These are phyloP conservation scores for Hydrangea macrophylla DNA, from an alignment of 148 eudicot genomes.

Conservation along the genomic window DNA sequence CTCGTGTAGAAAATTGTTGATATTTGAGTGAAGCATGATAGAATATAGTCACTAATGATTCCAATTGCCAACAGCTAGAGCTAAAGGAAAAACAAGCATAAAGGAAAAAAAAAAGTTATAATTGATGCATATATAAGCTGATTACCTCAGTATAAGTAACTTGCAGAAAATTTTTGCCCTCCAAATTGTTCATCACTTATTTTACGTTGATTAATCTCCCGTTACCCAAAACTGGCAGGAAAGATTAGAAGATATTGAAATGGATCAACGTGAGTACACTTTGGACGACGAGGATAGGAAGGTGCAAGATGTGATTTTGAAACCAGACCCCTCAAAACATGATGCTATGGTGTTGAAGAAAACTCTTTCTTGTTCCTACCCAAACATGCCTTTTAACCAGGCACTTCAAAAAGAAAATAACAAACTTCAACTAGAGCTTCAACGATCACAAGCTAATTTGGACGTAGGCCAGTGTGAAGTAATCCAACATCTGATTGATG, in stretches of 20 bases:
- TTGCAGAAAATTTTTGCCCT: neutral
- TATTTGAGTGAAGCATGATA: neutral
- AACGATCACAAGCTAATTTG: slow-evolving; percentile 72
- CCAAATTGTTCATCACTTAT: neutral
- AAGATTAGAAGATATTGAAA: slow-evolving; percentile 66
- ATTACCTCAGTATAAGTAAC: too few species aligned
- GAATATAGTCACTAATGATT: neutral
- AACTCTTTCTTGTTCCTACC: slow-evolving; percentile 89
- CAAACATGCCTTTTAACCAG: slow-evolving; percentile 67
- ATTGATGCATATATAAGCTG: too few species aligned
- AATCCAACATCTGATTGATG: slow-evolving; percentile 79
- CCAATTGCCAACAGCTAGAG: neutral
- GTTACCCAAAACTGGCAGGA: slow-evolving; percentile 47
- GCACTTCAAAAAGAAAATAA: slow-evolving; percentile 86
- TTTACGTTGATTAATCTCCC: neutral
- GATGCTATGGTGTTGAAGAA: slow-evolving; percentile 72
- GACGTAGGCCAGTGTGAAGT: slow-evolving; percentile 88
- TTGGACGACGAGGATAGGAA: slow-evolving; percentile 81
- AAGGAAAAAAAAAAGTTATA: too few species aligned
- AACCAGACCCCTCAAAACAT: slow-evolving; percentile 58
- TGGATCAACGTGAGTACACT: slow-evolving; percentile 85
- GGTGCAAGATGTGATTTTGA: slow-evolving; percentile 76
- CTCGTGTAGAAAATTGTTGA: neutral
- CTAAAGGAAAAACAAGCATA: neutral
- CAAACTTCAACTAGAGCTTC: slow-evolving; percentile 80